These are phyloP conservation scores for Ceratocystis albifundus DNA, from an alignment of 2,329 filamentous ascomycete genomes.

Conservation along the genomic window DNA sequence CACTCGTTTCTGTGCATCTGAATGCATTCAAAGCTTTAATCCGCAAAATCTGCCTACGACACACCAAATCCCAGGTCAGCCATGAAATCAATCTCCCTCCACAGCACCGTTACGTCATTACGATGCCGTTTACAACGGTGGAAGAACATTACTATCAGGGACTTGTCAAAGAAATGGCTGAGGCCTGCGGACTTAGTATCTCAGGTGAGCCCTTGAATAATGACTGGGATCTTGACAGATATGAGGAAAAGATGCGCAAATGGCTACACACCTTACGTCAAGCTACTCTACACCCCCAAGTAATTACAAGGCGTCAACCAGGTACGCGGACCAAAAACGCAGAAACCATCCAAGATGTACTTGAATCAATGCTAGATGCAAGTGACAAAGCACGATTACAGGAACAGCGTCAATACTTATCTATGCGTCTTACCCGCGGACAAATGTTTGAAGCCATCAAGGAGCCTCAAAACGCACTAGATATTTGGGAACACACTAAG, in stretches of 20 bases:
- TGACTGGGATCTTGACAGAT: conserved; percentile 55
- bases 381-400: conserved; percentile 11
- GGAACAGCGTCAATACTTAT: conserved; percentile 26
- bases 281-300: conserved; percentile 68
- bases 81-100: conserved; percentile 67
- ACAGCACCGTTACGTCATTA: conserved; percentile 79
- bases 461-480: not conserved
- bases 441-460: not conserved
- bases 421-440: not conserved
- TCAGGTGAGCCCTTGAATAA: conserved; percentile 50
- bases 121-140: conserved; percentile 76
- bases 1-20: conserved; percentile 50
- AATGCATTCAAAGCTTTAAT: conserved; percentile 59
- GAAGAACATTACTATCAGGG: conserved; percentile 82
- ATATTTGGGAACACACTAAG: not conserved
- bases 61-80: conserved; percentile 72
- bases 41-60: conserved; percentile 60
- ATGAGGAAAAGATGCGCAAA: conserved; percentile 59
- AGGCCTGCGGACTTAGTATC: conserved; percentile 52
- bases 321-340: not conserved
- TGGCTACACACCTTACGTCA: conserved; percentile 72
- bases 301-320: conserved; percentile 47
- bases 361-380: not conserved
- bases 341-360: not conserved
- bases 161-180: conserved; percentile 63